These are phyloP conservation scores for Diaporthe vexans DNA, from an alignment of 2,329 filamentous ascomycete species.

Conservation along the genomic window DNA sequence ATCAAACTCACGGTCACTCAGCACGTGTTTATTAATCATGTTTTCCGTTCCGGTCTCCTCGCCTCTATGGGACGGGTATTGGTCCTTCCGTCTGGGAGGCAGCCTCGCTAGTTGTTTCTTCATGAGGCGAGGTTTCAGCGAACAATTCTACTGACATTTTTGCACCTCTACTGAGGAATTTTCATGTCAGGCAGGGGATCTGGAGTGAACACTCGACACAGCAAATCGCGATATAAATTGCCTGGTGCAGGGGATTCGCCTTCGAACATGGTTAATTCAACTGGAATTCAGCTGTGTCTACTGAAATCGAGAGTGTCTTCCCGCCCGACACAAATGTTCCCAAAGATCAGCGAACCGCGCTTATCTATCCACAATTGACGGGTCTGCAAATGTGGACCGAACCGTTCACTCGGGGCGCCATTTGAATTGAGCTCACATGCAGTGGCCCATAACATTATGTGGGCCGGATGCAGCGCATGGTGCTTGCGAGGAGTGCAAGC, in stretches of 20 bases:
- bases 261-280: not conserved
- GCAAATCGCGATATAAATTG: too few relatives aligned
- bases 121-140: not conserved
- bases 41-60: not conserved
- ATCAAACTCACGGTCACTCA: not conserved
- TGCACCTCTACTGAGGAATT: not conserved
- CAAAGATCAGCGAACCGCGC: not conserved
- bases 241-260: too few relatives aligned
- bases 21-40: not conserved
- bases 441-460: not conserved
- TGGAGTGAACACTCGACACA: not conserved
- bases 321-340: not conserved
- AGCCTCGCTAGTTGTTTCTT: not conserved
- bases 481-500: too few relatives aligned
- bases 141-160: not conserved
- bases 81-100: not conserved
- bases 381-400: not conserved
- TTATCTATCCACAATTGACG: not conserved
- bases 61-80: not conserved
- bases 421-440: not conserved
- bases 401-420: not conserved
- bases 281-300: not conserved
- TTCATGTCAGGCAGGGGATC: too few relatives aligned
- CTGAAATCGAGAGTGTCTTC: too few relatives aligned
- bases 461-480: not conserved